Evolutionary conservation across 805 yeast species (phyloP), one percentile per base, ranked within the genome.

Genomic region (Debaryomyces maramus): DNA sequence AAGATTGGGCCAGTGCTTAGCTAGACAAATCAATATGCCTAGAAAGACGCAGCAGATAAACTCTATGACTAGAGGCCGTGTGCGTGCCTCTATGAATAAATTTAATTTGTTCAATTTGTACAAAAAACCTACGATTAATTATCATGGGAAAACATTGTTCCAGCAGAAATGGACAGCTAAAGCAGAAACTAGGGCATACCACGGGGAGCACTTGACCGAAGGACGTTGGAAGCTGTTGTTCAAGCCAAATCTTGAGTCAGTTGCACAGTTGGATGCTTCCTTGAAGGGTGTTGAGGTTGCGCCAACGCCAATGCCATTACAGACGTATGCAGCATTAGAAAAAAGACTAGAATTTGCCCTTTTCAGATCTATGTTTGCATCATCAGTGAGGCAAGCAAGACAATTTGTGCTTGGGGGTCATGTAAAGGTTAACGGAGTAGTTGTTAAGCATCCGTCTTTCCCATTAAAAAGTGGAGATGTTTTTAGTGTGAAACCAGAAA

Each of bases 91-190:
- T 17, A 86, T 88, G 84, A 90, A 88, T 78, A 89, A 89, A 67
- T 81, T 80, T 66, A 91, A 91, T 61, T 71, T 93, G 60, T 93
- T 88, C 78, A 93, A 93, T 56, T 59, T 89, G 53, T 81, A 84
- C 73, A 85, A 89, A 72, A 86, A 84, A 62, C 73, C 80, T 34
- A 73, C 72, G 44, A 65, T 75, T 24, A 68, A 61, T 39, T 77
- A 77, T 57, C 69, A 72, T 46, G 73, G 80, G 3, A 77, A 78
- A 63, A 80, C 95, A n/a, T 70, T 88, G 43, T 93, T 75, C 66
- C 96, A 88, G 65, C 96, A 91, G 63, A 88, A 89, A 65, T 93
- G 96, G 91, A 67, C 75, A 5, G 83, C 97, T 37, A 91, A 93
- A 63, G 84, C 81, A 58, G 97, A 90, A 58, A 83, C 97, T 6